These are phyloP conservation scores for Monilinia fructigena DNA, from an alignment of 2,329 filamentous ascomycete species.

Conservation along the genomic window DNA sequence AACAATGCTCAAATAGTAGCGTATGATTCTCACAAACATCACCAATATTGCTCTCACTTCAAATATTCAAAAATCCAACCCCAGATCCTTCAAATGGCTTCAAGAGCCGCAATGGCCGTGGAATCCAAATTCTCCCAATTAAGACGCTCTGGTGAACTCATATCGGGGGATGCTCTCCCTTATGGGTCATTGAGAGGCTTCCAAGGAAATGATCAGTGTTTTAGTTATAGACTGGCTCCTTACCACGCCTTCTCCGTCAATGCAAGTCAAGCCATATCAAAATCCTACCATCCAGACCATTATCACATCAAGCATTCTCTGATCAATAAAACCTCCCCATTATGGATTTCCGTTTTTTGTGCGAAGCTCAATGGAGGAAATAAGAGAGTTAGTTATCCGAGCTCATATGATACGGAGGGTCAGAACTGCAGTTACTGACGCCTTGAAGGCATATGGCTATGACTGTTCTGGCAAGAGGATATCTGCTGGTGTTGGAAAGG, in stretches of 20 bases:
- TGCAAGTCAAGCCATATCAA: slow-evolving; percentile 4
- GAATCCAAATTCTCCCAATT: slow-evolving; percentile 7
- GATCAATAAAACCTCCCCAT: slow-evolving; percentile 32
- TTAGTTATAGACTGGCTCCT: slow-evolving; percentile 4
- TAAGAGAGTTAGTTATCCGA: slow-evolving; percentile 49
- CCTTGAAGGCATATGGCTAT: slow-evolving; percentile 48
- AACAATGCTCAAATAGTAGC: not conserved
- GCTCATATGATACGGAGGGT: slow-evolving; percentile 46
- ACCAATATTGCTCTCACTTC: not conserved
- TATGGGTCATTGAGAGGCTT: slow-evolving; percentile 12
- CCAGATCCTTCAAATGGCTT: slow-evolving; percentile 3
- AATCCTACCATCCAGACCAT: slow-evolving; percentile 1
- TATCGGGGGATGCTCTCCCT: not conserved
- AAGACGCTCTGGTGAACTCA: not conserved
- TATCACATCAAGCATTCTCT: slow-evolving; percentile 18
- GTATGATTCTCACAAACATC: not conserved
- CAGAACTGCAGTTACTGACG: slow-evolving; percentile 46
- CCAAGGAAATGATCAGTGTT: slow-evolving; percentile 1
- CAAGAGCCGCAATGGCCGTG: not conserved
- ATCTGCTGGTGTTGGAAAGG: slow-evolving; percentile 9
- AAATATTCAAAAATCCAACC: not conserved
- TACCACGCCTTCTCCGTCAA: slow-evolving; percentile 6
- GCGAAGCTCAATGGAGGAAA: slow-evolving; percentile 34
- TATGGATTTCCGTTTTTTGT: slow-evolving; percentile 50
- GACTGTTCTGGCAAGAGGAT: slow-evolving; percentile 38